Base-by-base conservation (phyloP, 805 yeast genomes). In the Ogataea polymorpha region DNA sequence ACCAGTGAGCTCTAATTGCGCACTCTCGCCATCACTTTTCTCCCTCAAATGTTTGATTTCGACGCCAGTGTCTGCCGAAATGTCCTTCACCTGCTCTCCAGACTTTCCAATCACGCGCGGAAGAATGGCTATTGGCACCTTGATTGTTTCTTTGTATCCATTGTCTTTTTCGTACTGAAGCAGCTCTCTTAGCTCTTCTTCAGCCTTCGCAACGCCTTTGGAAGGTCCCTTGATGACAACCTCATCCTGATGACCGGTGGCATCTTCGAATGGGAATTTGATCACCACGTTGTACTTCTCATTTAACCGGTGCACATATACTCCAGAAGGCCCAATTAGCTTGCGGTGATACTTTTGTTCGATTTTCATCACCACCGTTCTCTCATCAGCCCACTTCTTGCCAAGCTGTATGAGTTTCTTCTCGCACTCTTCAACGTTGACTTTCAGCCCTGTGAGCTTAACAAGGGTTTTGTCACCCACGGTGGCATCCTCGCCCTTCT, bases 61-160 rank as follows among this genome's bases (percentile, higher is more conserved):
- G 37, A 80, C 77, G 33, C 82, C 86, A 27, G 80, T 67, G 29
- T 74, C 77, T 37, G 82, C 89, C 46, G 86, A 77, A 43, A 95
- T 82, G 56, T 84, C 86, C 48, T 81, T 85, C 56, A 93, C 83
- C 37, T 74, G 76, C 46, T 86, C 91, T 59, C 98, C 97, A 45
- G 74, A 72, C 57, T 85, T 88, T 55, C 99, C 99, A 60, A 93
- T 89, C 44, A 93, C 80, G 58, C 88, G 75, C 15, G 96, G 75
- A 45, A 91, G 75, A n/a, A 88, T 82, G 46, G 74, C 77, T 31
- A 72, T 61, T 27, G 96, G 95, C 37, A 93, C 82, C 34, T 67
- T 59, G 29, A 91, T 61, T n/a, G 68, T 66, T 49, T 78, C 71
- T 43, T 75, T 73, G 66, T 78, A 77, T 13, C 96, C 91, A 58